Percentiles rank a stretch among this genome's conserved stretches.
phyloP scores from a whole-genome alignment of 805 yeast species.

The Hanseniaspora valbyensis region DNA sequence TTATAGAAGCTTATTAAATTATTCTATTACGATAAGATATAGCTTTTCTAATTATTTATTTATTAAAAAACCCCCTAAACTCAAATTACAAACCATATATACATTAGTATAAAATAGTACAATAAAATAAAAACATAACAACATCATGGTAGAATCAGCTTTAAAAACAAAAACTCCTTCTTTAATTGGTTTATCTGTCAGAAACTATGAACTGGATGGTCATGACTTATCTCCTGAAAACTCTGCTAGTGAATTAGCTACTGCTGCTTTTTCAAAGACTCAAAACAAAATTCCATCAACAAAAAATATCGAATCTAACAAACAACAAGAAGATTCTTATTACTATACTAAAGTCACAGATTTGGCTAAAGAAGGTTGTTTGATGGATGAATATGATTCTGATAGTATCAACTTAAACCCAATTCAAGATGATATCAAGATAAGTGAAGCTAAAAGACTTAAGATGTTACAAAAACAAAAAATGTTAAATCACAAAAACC shows the following conservation, averaged over 20 bases:
- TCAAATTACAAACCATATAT: background rate
- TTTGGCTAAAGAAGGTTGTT: constrained; percentile 29
- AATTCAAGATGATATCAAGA: constrained; percentile 18
- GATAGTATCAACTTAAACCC: constrained; percentile 14
- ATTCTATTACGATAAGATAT: too few species aligned
- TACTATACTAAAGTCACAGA: constrained; percentile 28
- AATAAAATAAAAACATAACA: background rate
- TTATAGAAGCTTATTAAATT: too few species aligned
- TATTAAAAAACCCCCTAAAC: too few species aligned
- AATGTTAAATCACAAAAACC: background rate
- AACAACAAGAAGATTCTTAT: constrained; percentile 16
- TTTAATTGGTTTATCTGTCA: constrained; percentile 25
- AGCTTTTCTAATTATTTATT: too few species aligned
- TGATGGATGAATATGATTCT: constrained; percentile 26
- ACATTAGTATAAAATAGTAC: background rate
- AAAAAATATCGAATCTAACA: constrained; percentile 13
- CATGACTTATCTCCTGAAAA: constrained; percentile 14
- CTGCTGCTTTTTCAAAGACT: constrained; percentile 18
- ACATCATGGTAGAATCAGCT: constrained; percentile 2
- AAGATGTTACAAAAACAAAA: constrained; percentile 14
- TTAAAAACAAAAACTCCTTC: constrained; percentile 20
- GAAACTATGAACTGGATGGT: constrained; percentile 25
- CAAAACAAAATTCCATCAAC: constrained; percentile 16
- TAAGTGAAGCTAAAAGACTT: constrained; percentile 17
- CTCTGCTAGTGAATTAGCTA: constrained; percentile 17